A percentile compares a stretch with the other conserved stretches of the same genome.
These are phyloP conservation scores for Candida dendrica DNA, from an alignment of 805 yeast species.

Conservation along the genomic window DNA sequence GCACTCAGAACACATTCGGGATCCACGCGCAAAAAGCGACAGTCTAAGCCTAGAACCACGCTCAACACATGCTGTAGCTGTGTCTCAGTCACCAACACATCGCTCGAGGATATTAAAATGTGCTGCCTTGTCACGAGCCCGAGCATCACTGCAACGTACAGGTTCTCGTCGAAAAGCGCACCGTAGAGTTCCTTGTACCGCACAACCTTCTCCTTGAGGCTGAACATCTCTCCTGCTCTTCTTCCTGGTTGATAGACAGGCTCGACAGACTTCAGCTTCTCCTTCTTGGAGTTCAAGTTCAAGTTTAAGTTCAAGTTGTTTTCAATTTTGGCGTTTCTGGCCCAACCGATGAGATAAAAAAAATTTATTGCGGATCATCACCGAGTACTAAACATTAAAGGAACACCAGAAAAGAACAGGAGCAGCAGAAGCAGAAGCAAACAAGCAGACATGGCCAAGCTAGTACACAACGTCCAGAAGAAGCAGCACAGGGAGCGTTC, in stretches of 20 bases:
- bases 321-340: neutral
- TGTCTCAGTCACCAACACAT: neutral
- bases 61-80: neutral
- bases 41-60: neutral
- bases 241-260: no score
- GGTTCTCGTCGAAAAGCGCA: neutral
- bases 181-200: neutral
- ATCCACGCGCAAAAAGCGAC: neutral
- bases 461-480: conserved; percentile 88
- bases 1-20: neutral
- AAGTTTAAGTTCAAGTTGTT: no score
- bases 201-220: neutral
- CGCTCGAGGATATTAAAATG: neutral
- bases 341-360: neutral
- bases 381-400: neutral
- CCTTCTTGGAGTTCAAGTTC: no score
- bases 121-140: neutral
- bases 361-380: neutral
- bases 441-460: conserved; percentile 67
- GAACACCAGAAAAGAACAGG: neutral
- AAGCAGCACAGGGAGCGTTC: conserved; percentile 94
- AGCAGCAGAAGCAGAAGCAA: neutral
- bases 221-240: neutral
- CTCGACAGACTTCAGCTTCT: no score
- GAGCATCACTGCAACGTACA: neutral